Conservation (phyloP, 768 basidiomycete genomes). For the Flagelloscypha sp. region DNA sequence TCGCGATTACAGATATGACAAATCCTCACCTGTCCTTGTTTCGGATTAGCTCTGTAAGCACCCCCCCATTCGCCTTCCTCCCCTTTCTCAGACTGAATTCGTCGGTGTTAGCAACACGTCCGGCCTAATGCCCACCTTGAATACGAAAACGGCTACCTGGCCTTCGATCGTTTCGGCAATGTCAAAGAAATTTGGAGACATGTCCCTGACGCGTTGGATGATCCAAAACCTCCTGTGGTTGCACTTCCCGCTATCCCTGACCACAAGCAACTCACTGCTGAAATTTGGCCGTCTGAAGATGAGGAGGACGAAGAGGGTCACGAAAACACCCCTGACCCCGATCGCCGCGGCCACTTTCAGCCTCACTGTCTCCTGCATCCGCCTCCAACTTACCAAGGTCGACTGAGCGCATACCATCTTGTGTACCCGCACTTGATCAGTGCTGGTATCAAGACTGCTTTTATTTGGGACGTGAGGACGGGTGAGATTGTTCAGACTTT, state of each 20-base stretch:
- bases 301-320: too few species aligned
- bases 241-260: slow-evolving; percentile 25
- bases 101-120: slow-evolving; percentile 34
- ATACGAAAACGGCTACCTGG: slow-evolving; percentile 60
- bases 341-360: slow-evolving; percentile 43
- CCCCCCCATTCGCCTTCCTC: not conserved
- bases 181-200: slow-evolving; percentile 68
- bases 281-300: too few species aligned
- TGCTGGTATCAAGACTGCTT: slow-evolving; percentile 35
- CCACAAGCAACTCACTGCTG: slow-evolving; percentile 14
- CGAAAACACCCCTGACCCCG: slow-evolving; percentile 9
- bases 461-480: slow-evolving; percentile 55
- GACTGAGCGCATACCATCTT: slow-evolving; percentile 54
- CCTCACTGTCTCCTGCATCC: slow-evolving; percentile 56
- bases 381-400: slow-evolving; percentile 23
- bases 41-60: slow-evolving; percentile 38
- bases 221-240: slow-evolving; percentile 11
- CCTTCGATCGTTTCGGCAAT: slow-evolving; percentile 54
- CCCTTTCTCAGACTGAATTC: slow-evolving; percentile 8
- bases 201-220: slow-evolving; percentile 21
- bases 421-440: slow-evolving; percentile 60
- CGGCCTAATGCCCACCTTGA: slow-evolving; percentile 60
- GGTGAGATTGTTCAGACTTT: slow-evolving; percentile 43
- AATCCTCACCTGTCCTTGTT: slow-evolving; percentile 49
- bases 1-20: slow-evolving; percentile 49